These are phyloP conservation scores for Suillus bovinus DNA, from an alignment of 768 basidiomycete species.

Conservation along the genomic window DNA sequence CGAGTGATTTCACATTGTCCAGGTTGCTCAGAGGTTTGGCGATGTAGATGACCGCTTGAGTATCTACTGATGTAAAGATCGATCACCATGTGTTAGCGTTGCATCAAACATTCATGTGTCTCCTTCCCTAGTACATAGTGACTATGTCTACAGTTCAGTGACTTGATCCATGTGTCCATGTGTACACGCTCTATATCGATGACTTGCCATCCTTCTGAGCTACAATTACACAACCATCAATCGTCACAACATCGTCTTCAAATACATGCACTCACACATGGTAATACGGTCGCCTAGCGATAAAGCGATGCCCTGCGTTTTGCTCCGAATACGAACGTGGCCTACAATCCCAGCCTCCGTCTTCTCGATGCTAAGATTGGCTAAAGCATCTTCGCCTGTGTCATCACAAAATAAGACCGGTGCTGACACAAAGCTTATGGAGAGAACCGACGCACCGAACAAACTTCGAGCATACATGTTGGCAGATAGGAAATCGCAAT, in stretches of 20 bases:
- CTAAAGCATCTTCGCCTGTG: slow-evolving; percentile 87
- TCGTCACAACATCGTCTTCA: neutral
- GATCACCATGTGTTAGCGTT: neutral
- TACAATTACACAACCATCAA: neutral
- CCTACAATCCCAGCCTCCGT: slow-evolving; percentile 64
- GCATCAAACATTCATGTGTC: neutral
- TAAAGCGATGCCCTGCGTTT: slow-evolving; percentile 90
- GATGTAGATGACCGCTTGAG: neutral
- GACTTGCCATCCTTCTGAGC: neutral
- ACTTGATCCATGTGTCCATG: neutral
- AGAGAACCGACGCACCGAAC: slow-evolving; percentile 64
- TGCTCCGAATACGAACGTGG: slow-evolving; percentile 82
- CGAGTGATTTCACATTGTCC: slow-evolving; percentile 43
- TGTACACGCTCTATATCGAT: neutral
- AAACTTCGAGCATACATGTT: slow-evolving; percentile 91
- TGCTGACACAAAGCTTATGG: neutral
- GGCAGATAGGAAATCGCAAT: slow-evolving; percentile 91
- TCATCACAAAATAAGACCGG: neutral
- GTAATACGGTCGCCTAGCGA: neutral
- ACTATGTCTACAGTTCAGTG: neutral
- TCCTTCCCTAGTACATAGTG: neutral
- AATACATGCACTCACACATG: neutral
- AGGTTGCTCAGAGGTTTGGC: slow-evolving; percentile 34
- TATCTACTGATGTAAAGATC: neutral
- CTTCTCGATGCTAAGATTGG: slow-evolving; percentile 87